Evolutionary conservation across 208 protist species (phyloP), one percentile per base, ranked within the genome.

Genomic region (Strigomonas culicis): DNA sequence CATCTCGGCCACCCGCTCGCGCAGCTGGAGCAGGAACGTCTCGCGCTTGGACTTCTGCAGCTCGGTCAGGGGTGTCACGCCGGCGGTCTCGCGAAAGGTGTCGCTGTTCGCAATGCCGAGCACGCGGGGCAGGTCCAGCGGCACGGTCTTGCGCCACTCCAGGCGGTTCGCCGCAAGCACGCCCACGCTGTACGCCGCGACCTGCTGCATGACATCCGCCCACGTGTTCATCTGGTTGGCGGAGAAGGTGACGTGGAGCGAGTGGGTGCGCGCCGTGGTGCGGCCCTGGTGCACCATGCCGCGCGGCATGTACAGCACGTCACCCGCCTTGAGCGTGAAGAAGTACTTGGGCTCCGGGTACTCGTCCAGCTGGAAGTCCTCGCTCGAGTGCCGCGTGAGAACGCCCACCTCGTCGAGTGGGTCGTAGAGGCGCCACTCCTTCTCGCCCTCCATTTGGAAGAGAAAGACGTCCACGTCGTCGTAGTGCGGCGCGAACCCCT

Each of bases 381-480:
- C 78, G 66, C 74, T 89, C 24, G 67, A 84, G 59, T 84, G 69
- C 22, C 86, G 77, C 25, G 77, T 74, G n/a, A 97, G 77, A n/a
- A 75, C 49, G 63, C 92, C 83, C 19, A 79, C 70, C 27, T 82
- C 64, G 51, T 75, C 68, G 1, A 58, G 70, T 17, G 93, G 85
- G 27, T 80, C 61, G 70, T 98, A 97, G 24, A 98, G 73, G 24
- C 68, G 76, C 97, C 97, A 98, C 25, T 77, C 57, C 68, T 98
- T 98, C 34, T 80, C 81, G 3, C 89, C 96, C 63, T 98, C 95
- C 0, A 97, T 57, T 72, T 99, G 97, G 31, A 98, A 66, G n/a
- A 99, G 81, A 59, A 98, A 98, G 22, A 93, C 97, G 39, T 98
- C 96, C 0, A 99, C 92, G 71, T 99, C 97, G 68, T 99, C 97